Conservation (phyloP, 331 rosid species). For the Quercus lobata region DNA sequence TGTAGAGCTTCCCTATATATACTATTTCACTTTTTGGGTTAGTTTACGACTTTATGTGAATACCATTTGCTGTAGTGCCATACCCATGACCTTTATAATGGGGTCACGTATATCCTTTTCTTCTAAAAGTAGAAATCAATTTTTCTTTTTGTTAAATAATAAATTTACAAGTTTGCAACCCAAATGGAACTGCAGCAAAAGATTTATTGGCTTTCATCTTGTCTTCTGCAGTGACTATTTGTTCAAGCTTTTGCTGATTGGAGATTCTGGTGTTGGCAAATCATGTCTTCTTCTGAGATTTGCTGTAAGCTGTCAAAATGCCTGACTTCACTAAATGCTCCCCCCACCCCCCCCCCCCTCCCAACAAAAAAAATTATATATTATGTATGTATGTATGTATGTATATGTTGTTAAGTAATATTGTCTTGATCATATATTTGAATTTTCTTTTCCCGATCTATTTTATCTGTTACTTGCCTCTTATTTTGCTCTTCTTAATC, state of each 20-base stretch:
- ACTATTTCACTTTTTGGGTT: neutral
- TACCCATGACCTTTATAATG: neutral
- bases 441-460: neutral
- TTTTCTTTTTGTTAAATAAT: neutral
- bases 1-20: neutral
- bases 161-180: neutral
- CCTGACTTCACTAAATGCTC: neutral
- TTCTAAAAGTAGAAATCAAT: neutral
- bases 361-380: no score
- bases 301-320: conserved; percentile 31
- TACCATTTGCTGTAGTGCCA: neutral
- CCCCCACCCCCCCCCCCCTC: no score
- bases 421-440: neutral
- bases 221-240: conserved; percentile 40
- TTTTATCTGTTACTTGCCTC: neutral
- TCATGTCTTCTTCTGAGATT: conserved; percentile 56
- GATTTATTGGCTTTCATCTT: neutral
- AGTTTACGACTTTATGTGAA: neutral
- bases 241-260: conserved; percentile 54
- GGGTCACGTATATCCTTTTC: neutral
- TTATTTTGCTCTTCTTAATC: neutral
- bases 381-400: no score
- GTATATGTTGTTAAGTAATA: neutral
- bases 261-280: conserved; percentile 56
- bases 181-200: neutral